Evolutionary conservation across 768 basidiomycete species (phyloP), one percentile per base, ranked within the genome.

Genomic region (Pleurotus tuber-regium): DNA sequence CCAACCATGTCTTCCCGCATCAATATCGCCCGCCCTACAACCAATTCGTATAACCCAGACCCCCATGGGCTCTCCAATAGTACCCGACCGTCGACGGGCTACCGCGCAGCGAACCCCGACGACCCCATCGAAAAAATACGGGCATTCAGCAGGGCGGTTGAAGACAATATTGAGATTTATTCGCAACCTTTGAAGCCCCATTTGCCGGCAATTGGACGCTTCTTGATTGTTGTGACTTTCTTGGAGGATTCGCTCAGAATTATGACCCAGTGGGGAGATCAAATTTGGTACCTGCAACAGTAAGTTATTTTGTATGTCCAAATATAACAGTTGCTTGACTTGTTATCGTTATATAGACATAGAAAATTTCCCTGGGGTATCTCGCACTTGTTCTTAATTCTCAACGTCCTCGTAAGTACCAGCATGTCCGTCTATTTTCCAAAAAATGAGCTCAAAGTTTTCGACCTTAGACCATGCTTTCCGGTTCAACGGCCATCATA

Each of bases 261-360:
- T 63, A 49, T 91, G 54, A 91, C 93, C 2, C 96, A 98, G 67
- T 98, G 94, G 93, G 67, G 82, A 42, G 97, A 99, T 74, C 97
- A 99, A 71, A 82, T 97, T 50, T 99, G 96, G 92, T 99, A 98
- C 70, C 76, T 99, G 62, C 92, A 98, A 68, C 86, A 84, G 96
- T 97, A 57, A 62, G 92, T 74, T 24, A 38, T 50, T 10, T 39
- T 31, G 30, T 40, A 29, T 26, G 26, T 25, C 26, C 21, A 33
- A 10, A 4, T 35, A 18, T 35, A 23, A 6, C 40, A 8, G 24
- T 51, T 36, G 40, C 53, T 63, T 28, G 60, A 39, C 35, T 52
- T 54, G 23, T 54, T 46, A 36, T 39, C 24, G 43, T 38, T 43
- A 42, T 41, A 30, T 30, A 98, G 96, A 72, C 92, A 98, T 70